Evolutionary conservation across 148 eudicot species (phyloP).

Genomic region (Pharnaceum exiguum): DNA sequence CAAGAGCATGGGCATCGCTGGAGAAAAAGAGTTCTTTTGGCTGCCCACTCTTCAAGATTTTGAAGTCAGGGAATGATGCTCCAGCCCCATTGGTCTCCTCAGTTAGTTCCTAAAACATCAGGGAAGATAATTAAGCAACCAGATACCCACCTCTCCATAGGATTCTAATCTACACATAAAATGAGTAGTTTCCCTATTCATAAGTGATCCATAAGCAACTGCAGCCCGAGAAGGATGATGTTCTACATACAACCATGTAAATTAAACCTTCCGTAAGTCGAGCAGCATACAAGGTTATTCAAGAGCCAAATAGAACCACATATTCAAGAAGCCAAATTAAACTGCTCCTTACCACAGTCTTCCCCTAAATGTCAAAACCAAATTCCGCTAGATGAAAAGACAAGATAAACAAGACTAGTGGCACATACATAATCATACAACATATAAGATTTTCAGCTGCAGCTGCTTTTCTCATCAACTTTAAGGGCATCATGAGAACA

Average conservation of each 20-base stretch:
- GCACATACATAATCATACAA: too few species aligned
- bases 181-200: background rate
- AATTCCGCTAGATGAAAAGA: too few species aligned
- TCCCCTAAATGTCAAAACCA: background rate
- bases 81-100: constrained; percentile 44
- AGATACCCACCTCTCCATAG: background rate
- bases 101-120: constrained; percentile 48
- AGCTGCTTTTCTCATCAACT: too few species aligned
- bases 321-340: background rate
- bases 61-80: constrained; percentile 57
- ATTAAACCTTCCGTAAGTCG: background rate
- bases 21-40: constrained; percentile 90
- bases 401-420: too few species aligned
- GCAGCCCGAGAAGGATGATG: background rate
- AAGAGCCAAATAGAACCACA: background rate
- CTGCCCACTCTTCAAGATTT: constrained; percentile 58
- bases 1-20: constrained; percentile 88
- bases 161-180: too few species aligned
- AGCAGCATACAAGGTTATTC: background rate
- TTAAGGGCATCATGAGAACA: too few species aligned
- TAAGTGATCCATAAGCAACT: background rate
- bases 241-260: background rate
- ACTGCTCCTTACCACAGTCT: background rate
- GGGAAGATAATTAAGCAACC: constrained; percentile 1
- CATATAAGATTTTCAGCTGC: too few species aligned